phyloP scores from a whole-genome alignment of 2,329 filamentous ascomycete genomes.

The Bimuria novae-zelandiae region DNA sequence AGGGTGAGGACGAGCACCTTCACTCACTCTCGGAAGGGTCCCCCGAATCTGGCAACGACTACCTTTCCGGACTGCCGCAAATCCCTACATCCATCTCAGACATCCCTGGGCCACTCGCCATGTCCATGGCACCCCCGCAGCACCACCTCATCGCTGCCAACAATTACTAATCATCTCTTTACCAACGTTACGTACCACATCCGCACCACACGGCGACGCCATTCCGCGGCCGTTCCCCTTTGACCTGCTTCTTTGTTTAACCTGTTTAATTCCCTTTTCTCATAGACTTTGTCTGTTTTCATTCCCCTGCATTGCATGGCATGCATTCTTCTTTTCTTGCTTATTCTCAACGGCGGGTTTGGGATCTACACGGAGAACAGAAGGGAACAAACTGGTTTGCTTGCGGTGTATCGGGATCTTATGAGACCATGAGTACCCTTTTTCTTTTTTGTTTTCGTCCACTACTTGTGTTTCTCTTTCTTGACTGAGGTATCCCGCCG shows the following conservation, averaged over 20 bases:
- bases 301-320: slow-evolving; percentile 32
- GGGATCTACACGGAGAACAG: slow-evolving; percentile 8
- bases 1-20: slow-evolving; percentile 85
- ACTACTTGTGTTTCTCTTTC: slow-evolving; percentile 3
- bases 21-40: slow-evolving; percentile 80
- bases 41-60: slow-evolving; percentile 70
- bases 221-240: slow-evolving; percentile 25
- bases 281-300: slow-evolving; percentile 25
- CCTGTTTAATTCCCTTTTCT: slow-evolving; percentile 32
- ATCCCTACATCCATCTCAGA: slow-evolving; percentile 41
- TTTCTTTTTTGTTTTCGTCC: background rate
- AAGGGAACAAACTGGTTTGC: background rate
- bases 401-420: slow-evolving; percentile 9
- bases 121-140: slow-evolving; percentile 49
- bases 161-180: slow-evolving; percentile 43
- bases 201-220: slow-evolving; percentile 28
- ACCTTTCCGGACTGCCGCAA: slow-evolving; percentile 45
- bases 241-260: slow-evolving; percentile 25
- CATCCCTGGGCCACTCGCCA: slow-evolving; percentile 42
- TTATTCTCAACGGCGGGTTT: slow-evolving; percentile 8
- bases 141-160: slow-evolving; percentile 50
- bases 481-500: background rate
- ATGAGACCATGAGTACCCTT: slow-evolving; percentile 21
- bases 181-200: slow-evolving; percentile 24
- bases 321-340: slow-evolving; percentile 25